These are phyloP conservation scores for Penicillium parvum DNA, from an alignment of 495 filamentous ascomycete species.

Conservation along the genomic window DNA sequence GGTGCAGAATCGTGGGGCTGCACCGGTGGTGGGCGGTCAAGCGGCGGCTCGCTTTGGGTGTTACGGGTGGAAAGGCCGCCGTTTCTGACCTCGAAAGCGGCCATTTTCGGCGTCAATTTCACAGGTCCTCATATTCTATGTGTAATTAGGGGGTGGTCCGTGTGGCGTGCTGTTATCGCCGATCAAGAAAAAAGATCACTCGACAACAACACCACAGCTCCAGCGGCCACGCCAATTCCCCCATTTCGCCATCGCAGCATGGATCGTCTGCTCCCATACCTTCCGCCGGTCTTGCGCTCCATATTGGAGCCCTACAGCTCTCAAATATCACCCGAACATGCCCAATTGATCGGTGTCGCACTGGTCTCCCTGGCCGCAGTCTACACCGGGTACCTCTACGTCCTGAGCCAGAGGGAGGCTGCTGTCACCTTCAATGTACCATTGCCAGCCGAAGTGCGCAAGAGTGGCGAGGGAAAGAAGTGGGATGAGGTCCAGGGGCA, in stretches of 20 bases:
- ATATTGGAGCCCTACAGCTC: slow-evolving; percentile 18
- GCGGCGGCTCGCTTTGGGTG: no score
- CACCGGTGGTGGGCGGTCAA: no score
- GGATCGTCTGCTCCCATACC: slow-evolving; percentile 23
- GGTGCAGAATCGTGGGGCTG: no score
- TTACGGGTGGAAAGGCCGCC: no score
- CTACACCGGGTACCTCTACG: slow-evolving; percentile 36
- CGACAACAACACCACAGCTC: slow-evolving; percentile 6
- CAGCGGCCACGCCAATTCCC: slow-evolving; percentile 12
- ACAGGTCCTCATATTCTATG: no score
- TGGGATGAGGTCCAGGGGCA: slow-evolving; percentile 51
- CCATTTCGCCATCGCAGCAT: slow-evolving; percentile 20
- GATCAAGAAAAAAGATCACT: slow-evolving; percentile 15
- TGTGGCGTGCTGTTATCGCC: slow-evolving; percentile 8
- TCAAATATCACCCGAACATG: slow-evolving; percentile 15
- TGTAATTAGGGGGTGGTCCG: neutral
- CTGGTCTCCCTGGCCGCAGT: slow-evolving; percentile 32
- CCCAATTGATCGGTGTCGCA: slow-evolving; percentile 24
- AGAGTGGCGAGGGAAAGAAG: slow-evolving; percentile 53
- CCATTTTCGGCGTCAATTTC: no score
- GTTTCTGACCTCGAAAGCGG: no score
- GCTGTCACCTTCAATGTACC: slow-evolving; percentile 56
- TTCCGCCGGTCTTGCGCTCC: slow-evolving; percentile 24
- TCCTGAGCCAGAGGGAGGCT: slow-evolving; percentile 37
- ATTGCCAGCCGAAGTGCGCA: slow-evolving; percentile 51